A percentile compares a stretch with the other conserved stretches of the same genome.
Evolutionary conservation across 2,329 filamentous ascomycete species (phyloP).

Genomic region (Exophiala dermatitidis): DNA sequence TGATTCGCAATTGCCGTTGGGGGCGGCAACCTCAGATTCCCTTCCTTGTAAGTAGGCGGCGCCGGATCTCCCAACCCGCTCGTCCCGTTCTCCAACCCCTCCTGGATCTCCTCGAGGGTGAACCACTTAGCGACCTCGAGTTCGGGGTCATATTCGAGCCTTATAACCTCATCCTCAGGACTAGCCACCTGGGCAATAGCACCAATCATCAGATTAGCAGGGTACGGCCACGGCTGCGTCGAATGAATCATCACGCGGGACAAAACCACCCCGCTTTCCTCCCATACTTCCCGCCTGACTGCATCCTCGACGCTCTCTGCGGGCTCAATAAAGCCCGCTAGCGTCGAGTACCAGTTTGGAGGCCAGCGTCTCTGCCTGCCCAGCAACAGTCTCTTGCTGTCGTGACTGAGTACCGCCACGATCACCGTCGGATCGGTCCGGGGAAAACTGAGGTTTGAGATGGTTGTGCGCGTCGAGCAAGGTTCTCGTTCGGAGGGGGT

Average conservation of each 20-base stretch:
- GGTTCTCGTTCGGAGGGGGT: slow-evolving; percentile 52
- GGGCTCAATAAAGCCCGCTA: slow-evolving; percentile 80
- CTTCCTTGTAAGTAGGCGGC: slow-evolving; percentile 64
- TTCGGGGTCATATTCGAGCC: slow-evolving; percentile 82
- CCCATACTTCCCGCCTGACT: slow-evolving; percentile 76
- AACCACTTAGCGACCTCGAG: slow-evolving; percentile 89
- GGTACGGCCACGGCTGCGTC: slow-evolving; percentile 82
- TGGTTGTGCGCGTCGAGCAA: slow-evolving; percentile 72
- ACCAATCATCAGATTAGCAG: slow-evolving; percentile 75
- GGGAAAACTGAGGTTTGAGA: slow-evolving; percentile 89
- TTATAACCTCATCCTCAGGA: slow-evolving; percentile 70
- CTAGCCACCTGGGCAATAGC: slow-evolving; percentile 76
- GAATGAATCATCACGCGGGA: slow-evolving; percentile 75
- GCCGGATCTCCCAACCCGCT: slow-evolving; percentile 60
- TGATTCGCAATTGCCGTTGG: slow-evolving; percentile 88
- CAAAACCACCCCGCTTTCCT: slow-evolving; percentile 70
- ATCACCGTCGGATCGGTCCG: slow-evolving; percentile 93
- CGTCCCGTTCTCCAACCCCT: slow-evolving; percentile 62
- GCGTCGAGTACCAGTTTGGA: slow-evolving; percentile 75
- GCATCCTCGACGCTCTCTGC: slow-evolving; percentile 81
- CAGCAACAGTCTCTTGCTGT: slow-evolving; percentile 70
- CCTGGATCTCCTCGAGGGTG: slow-evolving; percentile 66
- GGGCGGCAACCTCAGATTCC: slow-evolving; percentile 71
- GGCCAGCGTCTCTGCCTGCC: slow-evolving; percentile 83
- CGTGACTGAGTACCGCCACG: slow-evolving; percentile 78